Conservation (phyloP, 2,329 filamentous ascomycete genomes). For the Gaeumannomyces tritici region DNA sequence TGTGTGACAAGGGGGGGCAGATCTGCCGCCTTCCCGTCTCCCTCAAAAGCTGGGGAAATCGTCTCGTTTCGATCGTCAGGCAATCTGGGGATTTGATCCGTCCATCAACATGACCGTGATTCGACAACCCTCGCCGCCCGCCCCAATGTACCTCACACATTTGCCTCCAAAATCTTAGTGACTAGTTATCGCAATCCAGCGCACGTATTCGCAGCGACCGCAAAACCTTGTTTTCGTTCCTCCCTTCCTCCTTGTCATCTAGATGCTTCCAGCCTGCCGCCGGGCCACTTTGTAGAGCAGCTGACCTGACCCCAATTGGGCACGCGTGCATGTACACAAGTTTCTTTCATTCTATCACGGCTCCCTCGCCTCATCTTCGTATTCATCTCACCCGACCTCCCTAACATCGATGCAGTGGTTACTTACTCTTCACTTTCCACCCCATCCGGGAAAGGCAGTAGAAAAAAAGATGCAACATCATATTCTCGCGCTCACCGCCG, state of each 20-base stretch:
- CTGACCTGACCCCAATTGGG: not conserved
- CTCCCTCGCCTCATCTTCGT: not conserved
- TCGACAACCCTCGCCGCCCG: not conserved
- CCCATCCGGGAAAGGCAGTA: no score
- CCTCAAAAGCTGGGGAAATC: not conserved
- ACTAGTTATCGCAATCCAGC: no score
- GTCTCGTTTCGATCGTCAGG: not conserved
- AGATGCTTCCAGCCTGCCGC: no score
- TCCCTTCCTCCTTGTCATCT: not conserved
- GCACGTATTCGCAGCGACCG: not conserved
- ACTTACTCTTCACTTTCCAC: no score
- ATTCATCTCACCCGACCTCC: not conserved
- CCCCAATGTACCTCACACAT: not conserved
- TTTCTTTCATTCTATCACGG: no score
- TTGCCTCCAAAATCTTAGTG: not conserved
- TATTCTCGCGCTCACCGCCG: no score
- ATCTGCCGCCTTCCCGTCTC: not conserved
- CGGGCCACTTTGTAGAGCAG: no score
- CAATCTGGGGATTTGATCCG: not conserved
- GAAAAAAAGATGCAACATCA: no score
- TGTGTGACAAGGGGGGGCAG: no score
- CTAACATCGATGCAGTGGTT: no score
- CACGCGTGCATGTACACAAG: not conserved
- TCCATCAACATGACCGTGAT: not conserved
- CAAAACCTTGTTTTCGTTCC: not conserved